Conservation (phyloP, 306 rosid species). For the cucumber (Cucumis sativus) region DNA sequence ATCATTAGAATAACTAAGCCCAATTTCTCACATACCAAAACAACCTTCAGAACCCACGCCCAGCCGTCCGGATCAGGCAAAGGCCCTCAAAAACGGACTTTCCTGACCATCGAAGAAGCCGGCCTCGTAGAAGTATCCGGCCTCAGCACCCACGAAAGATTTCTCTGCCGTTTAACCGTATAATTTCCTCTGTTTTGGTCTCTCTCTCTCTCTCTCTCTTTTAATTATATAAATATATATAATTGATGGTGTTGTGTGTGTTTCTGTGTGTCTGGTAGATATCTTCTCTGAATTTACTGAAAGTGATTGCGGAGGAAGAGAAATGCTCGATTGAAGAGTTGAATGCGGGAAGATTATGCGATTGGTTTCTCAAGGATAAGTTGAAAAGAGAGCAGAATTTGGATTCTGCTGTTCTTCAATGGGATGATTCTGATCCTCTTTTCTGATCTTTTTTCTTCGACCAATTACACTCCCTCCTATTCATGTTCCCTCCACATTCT, state of each 20-base stretch:
- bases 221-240: no score
- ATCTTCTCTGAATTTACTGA: slow-evolving; percentile 64
- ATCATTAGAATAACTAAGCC: background rate
- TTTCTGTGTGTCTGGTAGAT: slow-evolving; percentile 22
- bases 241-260: background rate
- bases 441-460: slow-evolving; percentile 11
- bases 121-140: slow-evolving; percentile 88
- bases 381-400: slow-evolving; percentile 63
- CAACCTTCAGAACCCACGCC: background rate
- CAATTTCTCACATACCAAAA: background rate
- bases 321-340: slow-evolving; percentile 73
- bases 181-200: background rate
- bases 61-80: slow-evolving; percentile 14
- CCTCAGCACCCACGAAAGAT: slow-evolving; percentile 65
- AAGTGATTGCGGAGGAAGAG: slow-evolving; percentile 87
- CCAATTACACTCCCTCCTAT: background rate
- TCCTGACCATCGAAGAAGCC: slow-evolving; percentile 72
- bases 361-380: slow-evolving; percentile 57
- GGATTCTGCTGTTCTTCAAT: slow-evolving; percentile 80
- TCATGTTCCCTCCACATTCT: no score
- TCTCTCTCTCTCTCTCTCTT: no score
- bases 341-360: slow-evolving; percentile 66
- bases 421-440: slow-evolving; percentile 67
- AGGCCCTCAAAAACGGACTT: slow-evolving; percentile 28
- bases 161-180: slow-evolving; percentile 88